These are phyloP conservation scores for Stachybotrys echinatus DNA, from an alignment of 2,329 filamentous ascomycete genomes.

Conservation along the genomic window DNA sequence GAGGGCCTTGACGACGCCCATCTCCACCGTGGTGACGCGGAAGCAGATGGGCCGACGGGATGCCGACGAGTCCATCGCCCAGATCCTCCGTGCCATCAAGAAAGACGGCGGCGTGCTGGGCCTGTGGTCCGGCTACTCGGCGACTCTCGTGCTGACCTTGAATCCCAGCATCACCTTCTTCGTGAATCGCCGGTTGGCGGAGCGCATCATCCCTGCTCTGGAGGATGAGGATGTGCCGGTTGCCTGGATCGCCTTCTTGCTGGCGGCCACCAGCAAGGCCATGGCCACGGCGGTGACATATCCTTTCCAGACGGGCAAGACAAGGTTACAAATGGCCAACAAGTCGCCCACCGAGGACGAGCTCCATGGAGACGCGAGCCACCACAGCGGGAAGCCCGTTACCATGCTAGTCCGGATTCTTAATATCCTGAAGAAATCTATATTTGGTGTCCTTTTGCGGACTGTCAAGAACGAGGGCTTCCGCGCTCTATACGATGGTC, in stretches of 20 bases:
- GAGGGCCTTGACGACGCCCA: slow-evolving; percentile 71
- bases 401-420: slow-evolving; percentile 9
- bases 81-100: slow-evolving; percentile 60
- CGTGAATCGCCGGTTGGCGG: slow-evolving; percentile 67
- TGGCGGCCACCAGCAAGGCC: slow-evolving; percentile 74
- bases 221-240: slow-evolving; percentile 34
- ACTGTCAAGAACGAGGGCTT: slow-evolving; percentile 61
- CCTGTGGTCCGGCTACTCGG: slow-evolving; percentile 86
- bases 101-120: slow-evolving; percentile 66
- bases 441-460: slow-evolving; percentile 58
- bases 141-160: slow-evolving; percentile 71
- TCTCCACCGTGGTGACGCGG: slow-evolving; percentile 75
- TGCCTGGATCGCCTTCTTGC: slow-evolving; percentile 36
- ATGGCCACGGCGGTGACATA: slow-evolving; percentile 74
- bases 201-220: slow-evolving; percentile 46
- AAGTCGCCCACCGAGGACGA: slow-evolving; percentile 6
- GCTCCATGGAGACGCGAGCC: background rate
- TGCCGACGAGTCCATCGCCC: slow-evolving; percentile 33
- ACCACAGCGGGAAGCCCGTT: background rate
- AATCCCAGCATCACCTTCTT: slow-evolving; percentile 87
- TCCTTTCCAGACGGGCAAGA: slow-evolving; percentile 81
- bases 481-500: slow-evolving; percentile 66
- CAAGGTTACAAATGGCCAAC: slow-evolving; percentile 61
- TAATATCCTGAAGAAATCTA: slow-evolving; percentile 35
- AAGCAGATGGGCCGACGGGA: slow-evolving; percentile 62